A percentile compares a stretch with the other conserved stretches of the same genome.
Evolutionary conservation across 2,329 filamentous ascomycete species (phyloP).

Genomic region (Aschersonia sp.): DNA sequence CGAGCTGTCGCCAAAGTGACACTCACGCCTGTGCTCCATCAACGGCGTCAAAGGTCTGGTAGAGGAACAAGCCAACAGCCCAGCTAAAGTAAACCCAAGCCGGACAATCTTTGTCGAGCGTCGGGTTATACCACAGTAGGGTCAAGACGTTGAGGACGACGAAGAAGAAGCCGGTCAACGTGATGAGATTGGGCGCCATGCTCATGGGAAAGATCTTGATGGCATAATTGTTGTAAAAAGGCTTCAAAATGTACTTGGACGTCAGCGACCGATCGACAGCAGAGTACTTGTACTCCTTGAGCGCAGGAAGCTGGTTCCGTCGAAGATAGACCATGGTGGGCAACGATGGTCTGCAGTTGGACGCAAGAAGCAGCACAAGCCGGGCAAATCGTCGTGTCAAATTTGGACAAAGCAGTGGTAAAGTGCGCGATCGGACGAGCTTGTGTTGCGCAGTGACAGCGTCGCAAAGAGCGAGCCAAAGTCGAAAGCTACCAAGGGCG

Average conservation of each 20-base stretch:
- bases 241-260: conserved; percentile 89
- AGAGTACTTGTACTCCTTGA: conserved; percentile 93
- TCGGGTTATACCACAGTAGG: conserved; percentile 91
- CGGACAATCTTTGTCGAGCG: conserved; percentile 83
- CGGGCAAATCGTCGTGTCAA: too few relatives aligned
- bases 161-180: conserved; percentile 79
- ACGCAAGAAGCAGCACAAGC: background rate
- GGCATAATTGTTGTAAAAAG: conserved; percentile 89
- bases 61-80: conserved; percentile 80
- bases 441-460: too few relatives aligned
- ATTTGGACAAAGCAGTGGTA: background rate
- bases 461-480: too few relatives aligned
- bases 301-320: conserved; percentile 72
- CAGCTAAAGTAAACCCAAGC: conserved; percentile 90
- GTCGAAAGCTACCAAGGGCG: too few relatives aligned
- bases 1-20: background rate
- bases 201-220: conserved; percentile 90
- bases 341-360: background rate
- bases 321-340: conserved; percentile 80
- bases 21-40: conserved; percentile 85
- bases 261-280: conserved; percentile 79
- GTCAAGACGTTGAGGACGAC: conserved; percentile 82
- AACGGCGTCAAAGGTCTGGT: conserved; percentile 96
- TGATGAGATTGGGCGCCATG: conserved; percentile 87
- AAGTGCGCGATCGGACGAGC: too few relatives aligned